Base-by-base conservation (phyloP, 164 flowering plant species). In the Magnolia kwangsiensis region DNA sequence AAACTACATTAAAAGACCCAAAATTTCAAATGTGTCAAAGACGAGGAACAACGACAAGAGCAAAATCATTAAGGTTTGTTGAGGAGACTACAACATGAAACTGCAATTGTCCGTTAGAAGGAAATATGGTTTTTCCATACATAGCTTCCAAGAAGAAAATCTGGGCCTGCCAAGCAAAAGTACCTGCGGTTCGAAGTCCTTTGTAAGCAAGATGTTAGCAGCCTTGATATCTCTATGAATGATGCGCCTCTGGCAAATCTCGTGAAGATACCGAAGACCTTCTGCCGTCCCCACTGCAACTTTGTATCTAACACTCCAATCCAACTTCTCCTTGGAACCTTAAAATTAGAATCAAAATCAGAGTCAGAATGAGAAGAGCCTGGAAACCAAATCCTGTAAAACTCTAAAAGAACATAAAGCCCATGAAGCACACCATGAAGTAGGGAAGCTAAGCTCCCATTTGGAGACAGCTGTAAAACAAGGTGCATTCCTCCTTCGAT, bases 401-500 rank as follows among this genome's bases (percentile, higher is more conserved):
- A n/a, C 51, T 11, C 29, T 9, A 69, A 29, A 19, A 55, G 23
- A 68, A n/a, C 45, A 37, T 9, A 16, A 51, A 69, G 3, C 29
- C n/a, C 67, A 72, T 18, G 29, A 50, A 27, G 69, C 89, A 71
- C 61, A 91, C 99, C 94, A 74, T 84, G 89, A 63, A 96, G 97
- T 55, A 90, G 73, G 23, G 93, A 87, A 37, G 90, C 88, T 74
- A 96, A 84, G 88, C 92, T 92, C 19, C 99, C 99, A 87, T 90
- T 86, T 21, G 89, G 90, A 78, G 99, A 96, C 72, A 96, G 82
- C 45, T 89, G 87, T 74, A 96, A 96, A 78, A 96, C 93, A 75
- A 96, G 89, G 81, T 91, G 92, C 95, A 96, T 86, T 69, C 99
- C 99, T 10, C 97, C 99, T 81, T 94, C 97, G 55, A 96, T 87